Evolutionary conservation across 2,329 filamentous ascomycete species (phyloP), one percentile per base, ranked within the genome.

Genomic region (Xylariales sp.): DNA sequence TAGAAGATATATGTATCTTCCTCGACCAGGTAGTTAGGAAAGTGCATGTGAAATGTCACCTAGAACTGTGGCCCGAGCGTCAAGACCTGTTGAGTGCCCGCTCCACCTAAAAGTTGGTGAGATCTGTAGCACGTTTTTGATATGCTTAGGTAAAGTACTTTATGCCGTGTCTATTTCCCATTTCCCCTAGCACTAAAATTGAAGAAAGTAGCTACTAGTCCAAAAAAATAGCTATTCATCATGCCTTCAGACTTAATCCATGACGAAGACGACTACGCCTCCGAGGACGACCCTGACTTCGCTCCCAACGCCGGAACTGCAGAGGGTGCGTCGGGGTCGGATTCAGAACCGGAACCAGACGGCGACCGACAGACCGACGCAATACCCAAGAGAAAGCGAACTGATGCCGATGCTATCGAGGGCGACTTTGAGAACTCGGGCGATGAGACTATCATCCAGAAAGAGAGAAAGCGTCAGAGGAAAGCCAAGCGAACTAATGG

Each of bases 231-330:
- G 2, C 23, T 30, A 49, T 36, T 54, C 62, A 80, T 69, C 60
- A 87, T 87, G 85, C 73, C 81, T 12, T 74, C 79, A 55, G 82
- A 84, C 55, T 77, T 79, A 23, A 71, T 78, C 63, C 75, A 76
- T 56, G 81, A 83, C 59, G 83, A 85, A 18, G 84, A 87, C 36
- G 84, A 87, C 39, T 93, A 93, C 74, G 87, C 84, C 16, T 92
- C 90, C 1, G 90, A 90, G 3, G 89, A 93, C 72, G 91, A 93
- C 76, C 91, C 90, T 9, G 90, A 93, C 75, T 93, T 93, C 69
- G 86, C 89, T 30, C 87, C 87, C n/a, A 89, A 88, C 53, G 82
- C 83, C 18, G 84, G 76, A 34, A 74, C 80, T 45, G 78, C 79
- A n/a, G 83, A 82, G 39, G 83, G 81, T 16, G 82, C 79, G 14